Evolutionary conservation across 306 rosid genomes (phyloP), one percentile per base, ranked within the genome.

Genomic region (Rosa rugosa): DNA sequence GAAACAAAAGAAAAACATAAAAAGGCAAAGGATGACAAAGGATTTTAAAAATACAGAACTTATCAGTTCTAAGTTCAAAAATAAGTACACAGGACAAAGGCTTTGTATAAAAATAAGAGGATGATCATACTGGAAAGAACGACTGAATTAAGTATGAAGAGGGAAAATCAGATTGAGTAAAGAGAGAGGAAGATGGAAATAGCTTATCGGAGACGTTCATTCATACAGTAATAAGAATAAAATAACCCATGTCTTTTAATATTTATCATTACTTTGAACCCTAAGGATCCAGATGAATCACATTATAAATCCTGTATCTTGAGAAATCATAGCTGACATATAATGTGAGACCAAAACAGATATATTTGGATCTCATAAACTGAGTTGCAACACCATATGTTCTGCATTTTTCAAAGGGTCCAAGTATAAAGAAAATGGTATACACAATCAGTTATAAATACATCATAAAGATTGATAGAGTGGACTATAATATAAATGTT

Each of bases 1-100:
- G 45, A 79, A 73, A 51, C 69, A 65, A 18, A 34, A 34, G 50
- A 62, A 64, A 82, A 71, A 18, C 11, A 42, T 34, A 71, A 50
- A 22, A 51, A 51, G 46, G 40, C 54, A 17, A 47, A 18, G 59
- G 23, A 5, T 54, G n/a, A 20, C 11, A 7, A 54, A 7, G 62
- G 45, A 34, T 11, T 34, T 20, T 72, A 34, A 34, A 27, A n/a
- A 11, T n/a, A 34, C 22, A 64, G 11, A 34, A 13, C 34, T 13
- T 64, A 5, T 64, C 41, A 25, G 22, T 40, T 36, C 14, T 13
- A 42, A 51, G 69, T 62, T 56, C 42, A 71, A 18, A 51, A 56
- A 53, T 42, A 63, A 72, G 78, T 18, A 42, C 36, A 34, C 6
- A 1, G 50, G 63, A 77, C 8, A 71, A 50, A 36, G 22, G 34